Evolutionary conservation across 768 basidiomycete species (phyloP).

Genomic region (Kwoniella bestiolae): DNA sequence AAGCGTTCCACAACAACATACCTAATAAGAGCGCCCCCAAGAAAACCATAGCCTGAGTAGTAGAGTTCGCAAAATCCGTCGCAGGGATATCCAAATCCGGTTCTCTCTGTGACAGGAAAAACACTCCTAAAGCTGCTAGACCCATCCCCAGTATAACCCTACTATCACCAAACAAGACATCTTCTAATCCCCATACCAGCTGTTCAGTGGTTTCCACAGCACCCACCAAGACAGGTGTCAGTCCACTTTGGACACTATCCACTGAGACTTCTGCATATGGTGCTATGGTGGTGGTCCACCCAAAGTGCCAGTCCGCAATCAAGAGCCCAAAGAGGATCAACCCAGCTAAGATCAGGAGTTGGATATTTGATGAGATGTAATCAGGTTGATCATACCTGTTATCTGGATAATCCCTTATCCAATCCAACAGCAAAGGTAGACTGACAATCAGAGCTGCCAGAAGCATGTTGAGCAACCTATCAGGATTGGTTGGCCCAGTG

Average conservation of each 20-base stretch:
- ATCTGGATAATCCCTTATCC: constrained; percentile 29
- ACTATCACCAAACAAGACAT: constrained; percentile 43
- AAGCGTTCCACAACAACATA: constrained; percentile 34
- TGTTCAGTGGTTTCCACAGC: constrained; percentile 27
- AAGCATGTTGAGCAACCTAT: constrained; percentile 33
- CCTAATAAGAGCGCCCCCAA: constrained; percentile 22
- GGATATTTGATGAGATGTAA: constrained; percentile 25
- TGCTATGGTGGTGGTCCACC: constrained; percentile 13
- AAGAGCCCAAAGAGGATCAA: constrained; percentile 15
- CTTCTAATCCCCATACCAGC: constrained; percentile 38
- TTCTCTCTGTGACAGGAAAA: constrained; percentile 20
- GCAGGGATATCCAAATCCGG: constrained; percentile 10
- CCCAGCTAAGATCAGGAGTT: constrained; percentile 23
- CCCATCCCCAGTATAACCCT: constrained; percentile 30
- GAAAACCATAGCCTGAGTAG: constrained; percentile 18
- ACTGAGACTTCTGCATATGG: constrained; percentile 16
- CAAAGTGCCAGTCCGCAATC: constrained; percentile 33
- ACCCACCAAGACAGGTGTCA: constrained; percentile 24
- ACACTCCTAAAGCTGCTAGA: constrained; percentile 24
- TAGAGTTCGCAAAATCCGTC: constrained; percentile 19
- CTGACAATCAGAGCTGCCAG: constrained; percentile 20
- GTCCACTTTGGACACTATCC: constrained; percentile 4
- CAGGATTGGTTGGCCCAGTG: constrained; percentile 34
- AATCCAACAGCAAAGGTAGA: constrained; percentile 33
- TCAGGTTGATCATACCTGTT: constrained; percentile 16